Evolutionary conservation across 2,329 filamentous ascomycete genomes (phyloP).

Genomic region (Botryosphaeria dothidea): DNA sequence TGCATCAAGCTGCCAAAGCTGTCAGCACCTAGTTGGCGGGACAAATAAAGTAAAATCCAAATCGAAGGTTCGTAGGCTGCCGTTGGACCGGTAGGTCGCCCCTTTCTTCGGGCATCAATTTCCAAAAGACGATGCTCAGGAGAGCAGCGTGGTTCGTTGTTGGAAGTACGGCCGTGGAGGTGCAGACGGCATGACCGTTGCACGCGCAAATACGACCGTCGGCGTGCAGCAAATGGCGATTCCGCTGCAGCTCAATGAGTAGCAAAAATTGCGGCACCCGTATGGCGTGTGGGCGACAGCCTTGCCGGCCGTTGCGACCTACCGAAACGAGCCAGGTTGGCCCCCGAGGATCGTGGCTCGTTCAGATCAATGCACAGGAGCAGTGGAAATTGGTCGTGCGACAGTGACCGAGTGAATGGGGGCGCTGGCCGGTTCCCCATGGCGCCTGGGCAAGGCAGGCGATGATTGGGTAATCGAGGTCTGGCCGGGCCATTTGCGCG

Average conservation of each 20-base stretch:
- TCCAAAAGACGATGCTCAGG: background rate
- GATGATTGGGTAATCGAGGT: background rate
- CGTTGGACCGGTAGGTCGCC: background rate
- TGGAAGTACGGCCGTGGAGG: background rate
- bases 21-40: background rate
- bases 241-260: conserved; percentile 13
- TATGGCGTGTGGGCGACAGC: background rate
- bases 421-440: conserved; percentile 2
- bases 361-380: conserved; percentile 4
- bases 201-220: background rate
- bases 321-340: background rate
- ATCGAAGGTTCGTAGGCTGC: background rate
- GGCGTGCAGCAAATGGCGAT: background rate
- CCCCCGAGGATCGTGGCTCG: background rate
- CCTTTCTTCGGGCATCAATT: conserved; percentile 11
- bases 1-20: background rate
- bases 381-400: conserved; percentile 11
- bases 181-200: background rate
- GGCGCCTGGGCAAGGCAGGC: background rate
- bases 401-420: background rate
- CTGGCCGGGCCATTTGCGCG: conserved; percentile 2
- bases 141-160: background rate
- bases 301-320: background rate
- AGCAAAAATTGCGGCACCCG: conserved; percentile 2
- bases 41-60: background rate